Base-by-base conservation (phyloP, 2,329 filamentous ascomycete genomes). In the Penicillium psychrosexuale region DNA sequence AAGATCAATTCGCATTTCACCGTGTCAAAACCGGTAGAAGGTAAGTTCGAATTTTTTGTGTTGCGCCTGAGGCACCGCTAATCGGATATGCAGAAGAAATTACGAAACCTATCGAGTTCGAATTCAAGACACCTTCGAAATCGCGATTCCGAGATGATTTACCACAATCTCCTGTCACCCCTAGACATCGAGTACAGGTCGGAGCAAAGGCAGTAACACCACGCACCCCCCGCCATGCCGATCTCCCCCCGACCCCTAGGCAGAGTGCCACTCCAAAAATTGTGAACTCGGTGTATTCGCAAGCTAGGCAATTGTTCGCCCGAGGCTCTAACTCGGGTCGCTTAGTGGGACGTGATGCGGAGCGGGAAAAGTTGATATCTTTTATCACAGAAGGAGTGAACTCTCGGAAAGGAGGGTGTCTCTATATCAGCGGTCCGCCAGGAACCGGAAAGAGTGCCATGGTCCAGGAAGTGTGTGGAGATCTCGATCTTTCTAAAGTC, bases 381-480 rank as follows among this genome's bases (percentile, higher is more conserved):
- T 97, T 96, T 68, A 80, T 97, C 47, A 77, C 83, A 37, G 81
- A 82, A 47, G 84, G 85, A 62, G 77, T 86, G 5, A 78, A 82
- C 8, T 73, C 82, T 17, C 79, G 78, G 11, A 83, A 82, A 3
- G 86, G 86, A 50, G 91, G 92, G 50, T 97, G 93, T 69, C 82
- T 96, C 48, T 99, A 99, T 70, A 88, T 99, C 62, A 97, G 92
- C 64, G 94, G 94, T 0, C 94, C 94, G 4, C 94, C 94, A 2
- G 94, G 94, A 11, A 99, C 94, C 0, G 94, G 94, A 51, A 99
- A 99, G 77, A 97, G 92, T 72, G 94, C 94, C 30, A 88, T 97
- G 79, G 85, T 97, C 58, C 86, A 86, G 59, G 87, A 95, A 69
- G 84, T 96, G 47, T 88, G 88, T 45, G 77, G 84, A 45, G 79